These are phyloP conservation scores for Laetiporus sulphureus DNA, from an alignment of 1,284 basidiomycete genomes.

Conservation along the genomic window DNA sequence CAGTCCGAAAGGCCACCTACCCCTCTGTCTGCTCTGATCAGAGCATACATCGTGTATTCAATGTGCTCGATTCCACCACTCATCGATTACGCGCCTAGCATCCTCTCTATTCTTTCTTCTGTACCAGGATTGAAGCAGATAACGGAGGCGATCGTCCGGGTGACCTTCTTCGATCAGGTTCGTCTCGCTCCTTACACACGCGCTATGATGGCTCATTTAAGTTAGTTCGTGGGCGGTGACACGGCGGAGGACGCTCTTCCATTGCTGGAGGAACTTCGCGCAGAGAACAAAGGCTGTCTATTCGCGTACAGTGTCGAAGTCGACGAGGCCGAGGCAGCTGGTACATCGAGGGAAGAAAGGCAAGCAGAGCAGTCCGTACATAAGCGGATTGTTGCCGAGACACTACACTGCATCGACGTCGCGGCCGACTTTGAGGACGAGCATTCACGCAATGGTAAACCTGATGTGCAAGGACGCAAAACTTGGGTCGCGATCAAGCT, in stretches of 20 bases:
- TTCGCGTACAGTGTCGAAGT: slow-evolving; percentile 87
- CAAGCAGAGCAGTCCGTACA: slow-evolving; percentile 32
- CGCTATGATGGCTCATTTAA: too few relatives aligned
- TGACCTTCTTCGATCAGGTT: slow-evolving; percentile 84
- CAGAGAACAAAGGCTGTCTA: slow-evolving; percentile 69
- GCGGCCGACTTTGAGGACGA: slow-evolving; percentile 75
- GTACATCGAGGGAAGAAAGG: slow-evolving; percentile 13
- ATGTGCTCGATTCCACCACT: slow-evolving; percentile 73
- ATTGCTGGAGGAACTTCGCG: slow-evolving; percentile 55
- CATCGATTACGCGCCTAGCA: slow-evolving; percentile 69
- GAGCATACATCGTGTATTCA: slow-evolving; percentile 78
- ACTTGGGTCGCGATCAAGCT: slow-evolving; percentile 84
- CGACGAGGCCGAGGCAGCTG: slow-evolving; percentile 49
- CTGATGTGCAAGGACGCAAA: slow-evolving; percentile 33
- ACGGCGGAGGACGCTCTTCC: slow-evolving; percentile 66
- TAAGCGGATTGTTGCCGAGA: slow-evolving; percentile 64
- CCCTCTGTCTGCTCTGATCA: slow-evolving; percentile 41
- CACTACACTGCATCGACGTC: slow-evolving; percentile 66
- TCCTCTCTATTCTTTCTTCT: slow-evolving; percentile 57
- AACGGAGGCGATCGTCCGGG: slow-evolving; percentile 66
- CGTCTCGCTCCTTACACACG: too few relatives aligned
- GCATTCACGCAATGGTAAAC: slow-evolving; percentile 26
- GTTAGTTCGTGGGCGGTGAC: slow-evolving; percentile 87
- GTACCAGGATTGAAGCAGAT: slow-evolving; percentile 64
- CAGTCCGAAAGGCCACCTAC: slow-evolving; percentile 11